A percentile compares a stretch with the other conserved stretches of the same genome.
Conservation (phyloP, 2,329 filamentous ascomycete species). For the Epichloe sibirici region DNA sequence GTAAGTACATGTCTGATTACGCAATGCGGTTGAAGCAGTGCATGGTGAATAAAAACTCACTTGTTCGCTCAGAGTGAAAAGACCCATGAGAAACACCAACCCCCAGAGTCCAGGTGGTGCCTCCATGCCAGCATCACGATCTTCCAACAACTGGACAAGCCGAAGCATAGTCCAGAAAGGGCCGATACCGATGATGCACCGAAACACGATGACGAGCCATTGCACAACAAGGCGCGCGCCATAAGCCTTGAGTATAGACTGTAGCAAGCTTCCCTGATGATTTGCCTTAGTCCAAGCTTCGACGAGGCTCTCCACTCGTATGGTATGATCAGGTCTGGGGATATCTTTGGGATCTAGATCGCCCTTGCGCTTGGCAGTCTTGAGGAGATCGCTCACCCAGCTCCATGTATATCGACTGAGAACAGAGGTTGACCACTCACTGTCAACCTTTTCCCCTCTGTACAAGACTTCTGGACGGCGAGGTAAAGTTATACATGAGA, state of each 20-base stretch:
- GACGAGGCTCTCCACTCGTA: slow-evolving; percentile 37
- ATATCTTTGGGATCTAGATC: slow-evolving; percentile 51
- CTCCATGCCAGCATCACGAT: slow-evolving; percentile 29
- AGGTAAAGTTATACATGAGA: slow-evolving; percentile 44
- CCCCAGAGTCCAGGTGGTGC: slow-evolving; percentile 46
- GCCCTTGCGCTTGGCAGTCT: slow-evolving; percentile 41
- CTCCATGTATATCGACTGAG: slow-evolving; percentile 51
- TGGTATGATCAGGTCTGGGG: slow-evolving; percentile 44
- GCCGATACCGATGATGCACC: slow-evolving; percentile 49
- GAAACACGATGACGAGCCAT: slow-evolving; percentile 40
- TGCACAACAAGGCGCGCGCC: slow-evolving; percentile 43
- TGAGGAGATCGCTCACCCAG: slow-evolving; percentile 48
- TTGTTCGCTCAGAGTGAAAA: slow-evolving; percentile 43
- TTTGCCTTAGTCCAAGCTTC: slow-evolving; percentile 35
- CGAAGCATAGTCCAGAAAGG: slow-evolving; percentile 59
- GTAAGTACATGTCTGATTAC: not conserved
- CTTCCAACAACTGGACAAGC: slow-evolving; percentile 54
- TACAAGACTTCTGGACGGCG: slow-evolving; percentile 56
- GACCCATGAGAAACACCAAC: slow-evolving; percentile 54
- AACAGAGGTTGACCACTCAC: slow-evolving; percentile 47
- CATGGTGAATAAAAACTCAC: slow-evolving; percentile 11
- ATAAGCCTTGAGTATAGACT: slow-evolving; percentile 47
- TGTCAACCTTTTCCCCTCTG: slow-evolving; percentile 48
- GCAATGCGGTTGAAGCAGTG: not conserved
- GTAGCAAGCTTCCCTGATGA: slow-evolving; percentile 43